A percentile compares a stretch with the other conserved stretches of the same genome.
These are phyloP conservation scores for Talaromyces adpressus DNA, from an alignment of 495 filamentous ascomycete genomes.

Conservation along the genomic window DNA sequence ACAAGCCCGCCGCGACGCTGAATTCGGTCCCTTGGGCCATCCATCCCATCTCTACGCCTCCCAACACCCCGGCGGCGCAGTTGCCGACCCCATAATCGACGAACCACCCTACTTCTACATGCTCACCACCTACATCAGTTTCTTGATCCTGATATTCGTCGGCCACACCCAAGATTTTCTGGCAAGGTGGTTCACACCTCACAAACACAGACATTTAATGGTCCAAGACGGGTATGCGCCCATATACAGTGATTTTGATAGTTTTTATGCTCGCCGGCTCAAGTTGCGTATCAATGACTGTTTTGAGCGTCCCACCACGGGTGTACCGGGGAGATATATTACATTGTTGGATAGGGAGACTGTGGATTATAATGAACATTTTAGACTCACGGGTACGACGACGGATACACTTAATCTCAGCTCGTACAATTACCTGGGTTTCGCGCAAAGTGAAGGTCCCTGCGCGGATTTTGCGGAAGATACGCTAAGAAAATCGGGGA, in stretches of 20 bases:
- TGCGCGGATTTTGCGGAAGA: conserved; percentile 85
- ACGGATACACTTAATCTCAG: conserved; percentile 89
- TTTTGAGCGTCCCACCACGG: conserved; percentile 78
- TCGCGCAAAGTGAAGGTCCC: conserved; percentile 85
- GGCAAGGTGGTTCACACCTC: conserved; percentile 70
- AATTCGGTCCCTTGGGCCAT: conserved; percentile 73
- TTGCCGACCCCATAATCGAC: conserved; percentile 69
- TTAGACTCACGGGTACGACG: conserved; percentile 66
- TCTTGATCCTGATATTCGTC: conserved; percentile 78
- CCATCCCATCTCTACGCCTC: conserved; percentile 69
- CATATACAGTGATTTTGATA: conserved; percentile 88
- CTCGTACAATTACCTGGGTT: conserved; percentile 92
- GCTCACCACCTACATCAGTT: conserved; percentile 88
- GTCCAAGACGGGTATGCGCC: conserved; percentile 76
- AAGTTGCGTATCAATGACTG: conserved; percentile 87
- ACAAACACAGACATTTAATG: conserved; percentile 64
- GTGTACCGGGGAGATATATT: conserved; percentile 80
- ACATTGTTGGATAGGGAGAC: conserved; percentile 74
- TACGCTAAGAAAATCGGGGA: conserved; percentile 63
- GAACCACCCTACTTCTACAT: conserved; percentile 85
- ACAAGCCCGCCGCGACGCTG: conserved; percentile 62
- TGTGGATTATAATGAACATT: conserved; percentile 69
- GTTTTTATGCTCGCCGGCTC: conserved; percentile 80
- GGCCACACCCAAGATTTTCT: conserved; percentile 86
- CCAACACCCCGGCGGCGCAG: conserved; percentile 57